Evolutionary conservation across 2,329 filamentous ascomycete genomes (phyloP), one percentile per base, ranked within the genome.

Genomic region (Parafenestella ontariensis): DNA sequence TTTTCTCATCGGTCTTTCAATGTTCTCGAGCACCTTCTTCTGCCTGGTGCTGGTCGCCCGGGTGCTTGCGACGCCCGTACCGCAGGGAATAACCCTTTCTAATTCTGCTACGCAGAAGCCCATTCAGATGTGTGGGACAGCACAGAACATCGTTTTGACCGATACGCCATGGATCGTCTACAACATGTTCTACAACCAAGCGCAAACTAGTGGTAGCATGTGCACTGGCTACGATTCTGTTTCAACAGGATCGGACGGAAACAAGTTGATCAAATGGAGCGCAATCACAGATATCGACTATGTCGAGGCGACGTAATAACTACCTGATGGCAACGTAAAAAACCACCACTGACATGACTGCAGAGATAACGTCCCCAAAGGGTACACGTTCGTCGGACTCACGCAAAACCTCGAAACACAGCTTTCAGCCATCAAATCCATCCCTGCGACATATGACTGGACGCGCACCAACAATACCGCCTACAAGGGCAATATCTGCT

Each of bases 131-230:
- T 65, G 62, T 13, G 60, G 58, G 3, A 52, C 46, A 5, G 52
- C 56, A 9, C 54, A 61, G n/a, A 63, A 59, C 34, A 42, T 65
- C 21, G 60, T 79, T 46, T 65, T 80, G 23, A 63, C 67, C 10
- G 70, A 71, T 45, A 78, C 77, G 0, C 76, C 76, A 8, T 79
- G 77, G 77, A 79, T 80, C 37, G 76, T 80, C 15, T 79, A 72
- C 62, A 78, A 77, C 58, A 80, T 80, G 77, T 76, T 77, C 51
- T 80, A 80, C 68, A 77, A 77, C 59, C 72, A 75, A 45, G 64
- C 71, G 26, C 58, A 69, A 43, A 78, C 77, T 34, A 67, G 68
- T 7, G 78, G 78, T 7, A 75, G 70, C 15, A 73, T 73, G 34
- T 80, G 78, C 65, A 79, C 77, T 1, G 69, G 69, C 41, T 80